A percentile compares a stretch with the other conserved stretches of the same genome.
Conservation (phyloP, 495 filamentous ascomycete species). For the Pseudoneurospora amorphoporcata region DNA sequence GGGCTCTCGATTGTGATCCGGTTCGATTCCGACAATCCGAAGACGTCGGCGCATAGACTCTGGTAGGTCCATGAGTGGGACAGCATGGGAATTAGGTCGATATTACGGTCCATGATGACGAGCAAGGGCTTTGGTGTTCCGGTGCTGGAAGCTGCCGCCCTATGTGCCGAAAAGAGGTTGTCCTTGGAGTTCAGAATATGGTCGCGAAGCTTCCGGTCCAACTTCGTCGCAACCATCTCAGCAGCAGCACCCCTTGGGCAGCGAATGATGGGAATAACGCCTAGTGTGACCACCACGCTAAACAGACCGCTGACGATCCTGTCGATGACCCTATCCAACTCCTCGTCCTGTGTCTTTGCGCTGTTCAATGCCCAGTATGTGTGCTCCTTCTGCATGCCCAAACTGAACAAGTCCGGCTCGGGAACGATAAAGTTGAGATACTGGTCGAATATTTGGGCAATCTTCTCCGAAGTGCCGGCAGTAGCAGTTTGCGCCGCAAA, state of each 20-base stretch:
- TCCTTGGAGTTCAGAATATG: constrained; percentile 96
- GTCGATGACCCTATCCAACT: constrained; percentile 77
- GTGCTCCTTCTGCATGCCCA: constrained; percentile 75
- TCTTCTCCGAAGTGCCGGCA: constrained; percentile 72
- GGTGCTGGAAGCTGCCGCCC: constrained; percentile 29
- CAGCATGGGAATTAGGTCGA: constrained; percentile 96
- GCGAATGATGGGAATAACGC: constrained; percentile 53
- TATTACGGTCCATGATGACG: constrained; percentile 84
- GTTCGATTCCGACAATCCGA: constrained; percentile 54
- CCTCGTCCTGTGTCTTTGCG: constrained; percentile 77
- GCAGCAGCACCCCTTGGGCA: constrained; percentile 87
- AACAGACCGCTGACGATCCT: constrained; percentile 90
- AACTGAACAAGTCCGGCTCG: constrained; percentile 90
- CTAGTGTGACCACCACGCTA: constrained; percentile 95
- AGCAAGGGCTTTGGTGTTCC: constrained; percentile 67
- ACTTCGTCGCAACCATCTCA: constrained; percentile 84
- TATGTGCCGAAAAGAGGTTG: constrained; percentile 64
- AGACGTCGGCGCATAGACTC: constrained; percentile 87
- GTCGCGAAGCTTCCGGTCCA: constrained; percentile 92
- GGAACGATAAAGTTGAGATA: constrained; percentile 96
- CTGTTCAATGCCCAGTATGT: constrained; percentile 94
- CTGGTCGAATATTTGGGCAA: constrained; percentile 92
- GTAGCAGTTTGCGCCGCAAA: constrained; percentile 82
- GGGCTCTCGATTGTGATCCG: constrained; percentile 87
- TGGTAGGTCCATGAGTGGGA: constrained; percentile 99